A percentile compares a stretch with the other conserved stretches of the same genome.
Conservation (phyloP, 2,329 filamentous ascomycete genomes). For the Fusarium veterinarium region DNA sequence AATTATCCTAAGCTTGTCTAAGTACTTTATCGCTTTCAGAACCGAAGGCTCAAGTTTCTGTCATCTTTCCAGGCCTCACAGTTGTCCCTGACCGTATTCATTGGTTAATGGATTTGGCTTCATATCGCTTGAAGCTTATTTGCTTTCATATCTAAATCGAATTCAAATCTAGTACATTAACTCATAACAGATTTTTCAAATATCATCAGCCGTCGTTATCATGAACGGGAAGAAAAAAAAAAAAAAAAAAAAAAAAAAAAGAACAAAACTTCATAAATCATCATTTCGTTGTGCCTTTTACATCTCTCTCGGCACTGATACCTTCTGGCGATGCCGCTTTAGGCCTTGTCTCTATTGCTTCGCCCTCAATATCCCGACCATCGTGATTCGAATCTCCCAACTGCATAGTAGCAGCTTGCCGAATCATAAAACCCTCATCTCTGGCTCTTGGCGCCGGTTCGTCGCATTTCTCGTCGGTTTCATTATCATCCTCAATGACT, state of each 20-base stretch:
- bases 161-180: not conserved
- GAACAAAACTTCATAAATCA: constrained; percentile 29
- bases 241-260: not conserved
- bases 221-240: not conserved
- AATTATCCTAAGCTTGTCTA: not conserved
- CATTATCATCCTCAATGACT: constrained; percentile 35
- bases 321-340: constrained; percentile 4
- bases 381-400: not conserved
- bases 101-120: not conserved
- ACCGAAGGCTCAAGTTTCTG: not conserved
- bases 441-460: constrained; percentile 11
- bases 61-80: not conserved
- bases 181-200: not conserved
- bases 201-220: constrained; percentile 25
- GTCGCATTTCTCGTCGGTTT: constrained; percentile 33
- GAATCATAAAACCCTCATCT: constrained; percentile 16
- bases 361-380: not conserved
- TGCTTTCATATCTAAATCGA: not conserved
- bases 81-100: not conserved
- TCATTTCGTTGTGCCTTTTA: constrained; percentile 19
- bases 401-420: constrained; percentile 11
- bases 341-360: constrained; percentile 2
- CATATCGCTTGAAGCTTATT: not conserved
- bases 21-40: not conserved
- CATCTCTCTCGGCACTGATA: not conserved